phyloP scores from a whole-genome alignment of 805 yeast species.

The Danielia oregonensis region DNA sequence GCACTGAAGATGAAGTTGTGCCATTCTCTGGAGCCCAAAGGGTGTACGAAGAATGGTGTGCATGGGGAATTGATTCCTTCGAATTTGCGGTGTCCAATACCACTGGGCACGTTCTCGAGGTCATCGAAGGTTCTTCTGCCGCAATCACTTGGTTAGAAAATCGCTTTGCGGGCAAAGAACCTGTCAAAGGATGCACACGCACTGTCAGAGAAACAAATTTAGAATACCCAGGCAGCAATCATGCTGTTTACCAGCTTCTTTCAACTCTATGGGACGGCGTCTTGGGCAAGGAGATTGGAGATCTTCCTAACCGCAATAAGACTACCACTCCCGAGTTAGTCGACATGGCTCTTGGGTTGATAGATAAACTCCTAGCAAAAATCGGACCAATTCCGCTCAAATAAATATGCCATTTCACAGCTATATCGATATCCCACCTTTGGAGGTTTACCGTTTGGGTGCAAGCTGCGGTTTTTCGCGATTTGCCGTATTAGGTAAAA shows the following conservation, averaged over 20 bases:
- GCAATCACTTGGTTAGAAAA: slow-evolving; percentile 10
- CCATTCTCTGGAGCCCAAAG: slow-evolving; percentile 16
- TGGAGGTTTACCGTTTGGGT: too few species aligned
- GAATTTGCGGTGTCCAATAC: slow-evolving; percentile 24
- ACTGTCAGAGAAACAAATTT: slow-evolving; percentile 10
- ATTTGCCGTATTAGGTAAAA: too few species aligned
- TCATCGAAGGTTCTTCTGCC: slow-evolving; percentile 10
- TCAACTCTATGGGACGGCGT: slow-evolving; percentile 2
- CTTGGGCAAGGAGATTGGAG: slow-evolving; percentile 8
- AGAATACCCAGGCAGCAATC: slow-evolving; percentile 12
- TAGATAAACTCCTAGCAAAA: slow-evolving; percentile 3
- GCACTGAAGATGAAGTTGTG: slow-evolving; percentile 19
- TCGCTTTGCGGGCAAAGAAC: slow-evolving; percentile 8
- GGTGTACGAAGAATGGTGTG: slow-evolving; percentile 27
- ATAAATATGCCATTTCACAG: too few species aligned
- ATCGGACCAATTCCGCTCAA: slow-evolving; percentile 8
- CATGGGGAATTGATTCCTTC: slow-evolving; percentile 22
- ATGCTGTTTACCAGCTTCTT: slow-evolving; percentile 4
- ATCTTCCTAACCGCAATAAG: slow-evolving; percentile 1
- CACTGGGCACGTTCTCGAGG: slow-evolving; percentile 26
- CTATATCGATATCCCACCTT: too few species aligned
- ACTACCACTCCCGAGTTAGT: slow-evolving; percentile 2
- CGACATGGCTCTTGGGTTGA: slow-evolving; percentile 1
- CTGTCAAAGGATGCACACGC: slow-evolving; percentile 9
- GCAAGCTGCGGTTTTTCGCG: too few species aligned